Evolutionary conservation across 2,329 filamentous ascomycete species (phyloP).

Genomic region (Harringtonia lauricola): DNA sequence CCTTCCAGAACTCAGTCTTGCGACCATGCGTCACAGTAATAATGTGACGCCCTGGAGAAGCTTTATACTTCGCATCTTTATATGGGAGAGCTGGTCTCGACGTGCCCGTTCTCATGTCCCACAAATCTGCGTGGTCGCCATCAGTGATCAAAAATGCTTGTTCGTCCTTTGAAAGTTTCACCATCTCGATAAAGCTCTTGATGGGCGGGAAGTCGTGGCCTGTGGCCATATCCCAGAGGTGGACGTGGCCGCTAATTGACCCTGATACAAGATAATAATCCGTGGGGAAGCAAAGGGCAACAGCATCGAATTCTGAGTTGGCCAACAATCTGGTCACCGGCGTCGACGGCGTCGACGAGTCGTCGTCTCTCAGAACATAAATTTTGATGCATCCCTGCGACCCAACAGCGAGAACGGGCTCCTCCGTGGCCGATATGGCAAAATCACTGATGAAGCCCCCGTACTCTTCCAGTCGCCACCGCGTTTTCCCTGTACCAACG

Average conservation of each 20-base stretch:
- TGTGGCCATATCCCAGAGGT: not conserved
- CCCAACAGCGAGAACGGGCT: not conserved
- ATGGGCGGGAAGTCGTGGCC: not conserved
- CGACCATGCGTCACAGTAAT: not conserved
- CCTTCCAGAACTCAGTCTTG: not conserved
- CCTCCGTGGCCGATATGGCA: not conserved
- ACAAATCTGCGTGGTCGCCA: not conserved
- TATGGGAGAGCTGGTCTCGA: too few relatives aligned
- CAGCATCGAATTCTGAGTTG: too few relatives aligned
- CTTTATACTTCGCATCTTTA: too few relatives aligned
- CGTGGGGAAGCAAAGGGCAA: not conserved
- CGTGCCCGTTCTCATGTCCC: not conserved
- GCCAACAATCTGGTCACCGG: too few relatives aligned
- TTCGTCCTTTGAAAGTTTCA: not conserved
- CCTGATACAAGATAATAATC: not conserved
- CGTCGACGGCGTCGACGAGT: not conserved
- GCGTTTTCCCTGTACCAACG: not conserved
- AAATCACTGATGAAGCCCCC: not conserved
- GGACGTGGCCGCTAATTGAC: not conserved
- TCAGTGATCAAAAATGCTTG: not conserved
- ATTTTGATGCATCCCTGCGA: not conserved
- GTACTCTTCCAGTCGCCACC: not conserved
- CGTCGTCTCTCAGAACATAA: not conserved
- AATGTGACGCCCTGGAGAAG: not conserved
- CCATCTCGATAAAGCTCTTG: not conserved